Conservation (phyloP, 192 early-diverging fungal genomes). For the Coemansia sp. region DNA sequence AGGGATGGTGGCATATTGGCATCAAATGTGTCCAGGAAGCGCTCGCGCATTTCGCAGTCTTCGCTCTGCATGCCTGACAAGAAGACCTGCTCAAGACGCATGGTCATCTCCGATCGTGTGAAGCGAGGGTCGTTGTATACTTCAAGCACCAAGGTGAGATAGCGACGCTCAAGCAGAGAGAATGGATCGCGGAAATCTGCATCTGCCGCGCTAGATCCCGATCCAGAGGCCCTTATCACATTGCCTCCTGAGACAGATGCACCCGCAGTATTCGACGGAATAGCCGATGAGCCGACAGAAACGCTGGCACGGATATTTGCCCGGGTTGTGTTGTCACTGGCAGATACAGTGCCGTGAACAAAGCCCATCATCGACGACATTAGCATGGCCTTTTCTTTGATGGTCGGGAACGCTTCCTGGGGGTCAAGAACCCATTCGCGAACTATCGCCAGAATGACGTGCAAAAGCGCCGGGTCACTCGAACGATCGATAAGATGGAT, state of each 20-base stretch:
- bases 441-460: constrained; percentile 78
- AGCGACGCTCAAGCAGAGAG: constrained; percentile 71
- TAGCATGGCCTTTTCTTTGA: constrained; percentile 95
- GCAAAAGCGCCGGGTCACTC: constrained; percentile 69
- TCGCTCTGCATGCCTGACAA: constrained; percentile 82
- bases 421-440: constrained; percentile 85
- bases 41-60: constrained; percentile 75
- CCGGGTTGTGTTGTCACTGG: constrained; percentile 45
- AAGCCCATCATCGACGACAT: constrained; percentile 88
- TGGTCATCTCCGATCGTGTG: constrained; percentile 86
- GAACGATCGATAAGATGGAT: constrained; percentile 84
- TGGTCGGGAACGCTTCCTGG: constrained; percentile 87
- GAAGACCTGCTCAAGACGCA: constrained; percentile 92
- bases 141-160: constrained; percentile 84
- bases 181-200: constrained; percentile 21
- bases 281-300: background rate
- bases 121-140: constrained; percentile 86
- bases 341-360: constrained; percentile 67
- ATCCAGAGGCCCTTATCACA: background rate
- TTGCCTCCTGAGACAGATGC: background rate
- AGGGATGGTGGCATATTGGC: constrained; percentile 69
- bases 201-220: background rate
- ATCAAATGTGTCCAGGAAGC: constrained; percentile 83
- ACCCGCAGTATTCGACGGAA: background rate
- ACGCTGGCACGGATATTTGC: constrained; percentile 33